Evolutionary conservation across 2,329 filamentous ascomycete genomes (phyloP).

Genomic region (Pyricularia grisea): DNA sequence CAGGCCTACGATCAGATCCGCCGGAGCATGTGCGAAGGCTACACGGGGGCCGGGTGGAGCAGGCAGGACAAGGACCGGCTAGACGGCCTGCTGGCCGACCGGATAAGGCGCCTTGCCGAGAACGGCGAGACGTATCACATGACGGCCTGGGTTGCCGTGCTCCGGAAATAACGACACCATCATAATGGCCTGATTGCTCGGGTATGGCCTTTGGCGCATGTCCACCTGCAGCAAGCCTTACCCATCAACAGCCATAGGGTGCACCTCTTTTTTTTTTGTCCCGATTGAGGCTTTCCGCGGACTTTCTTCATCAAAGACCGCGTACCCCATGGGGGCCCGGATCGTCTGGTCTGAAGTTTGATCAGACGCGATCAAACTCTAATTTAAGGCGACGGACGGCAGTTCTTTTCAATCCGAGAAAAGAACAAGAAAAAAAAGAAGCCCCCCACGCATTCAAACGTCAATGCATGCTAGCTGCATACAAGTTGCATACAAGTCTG

Average conservation of each 20-base stretch:
- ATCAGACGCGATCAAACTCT: neutral
- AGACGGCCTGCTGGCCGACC: neutral
- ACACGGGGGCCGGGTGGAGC: neutral
- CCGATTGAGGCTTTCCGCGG: too few species aligned
- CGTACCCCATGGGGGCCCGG: neutral
- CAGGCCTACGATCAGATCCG: neutral
- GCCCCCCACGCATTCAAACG: too few species aligned
- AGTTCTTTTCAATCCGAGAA: too few species aligned
- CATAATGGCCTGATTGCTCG: neutral
- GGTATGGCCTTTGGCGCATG: neutral
- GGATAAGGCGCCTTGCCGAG: slow-evolving; percentile 1
- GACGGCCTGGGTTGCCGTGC: neutral
- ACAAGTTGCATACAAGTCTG: too few species aligned
- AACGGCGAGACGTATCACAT: neutral
- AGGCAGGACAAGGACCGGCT: neutral
- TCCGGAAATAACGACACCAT: neutral
- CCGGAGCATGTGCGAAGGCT: slow-evolving; percentile 4
- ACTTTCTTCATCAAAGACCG: neutral
- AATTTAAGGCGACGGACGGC: too few species aligned
- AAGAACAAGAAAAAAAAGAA: too few species aligned
- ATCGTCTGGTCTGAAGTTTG: neutral
- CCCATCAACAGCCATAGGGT: too few species aligned
- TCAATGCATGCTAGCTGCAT: too few species aligned
- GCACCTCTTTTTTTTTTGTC: too few species aligned
- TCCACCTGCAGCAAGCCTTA: too few species aligned